Evolutionary conservation across 305 asterid genomes (phyloP).

Genomic region (Solanum aculeatissimum): DNA sequence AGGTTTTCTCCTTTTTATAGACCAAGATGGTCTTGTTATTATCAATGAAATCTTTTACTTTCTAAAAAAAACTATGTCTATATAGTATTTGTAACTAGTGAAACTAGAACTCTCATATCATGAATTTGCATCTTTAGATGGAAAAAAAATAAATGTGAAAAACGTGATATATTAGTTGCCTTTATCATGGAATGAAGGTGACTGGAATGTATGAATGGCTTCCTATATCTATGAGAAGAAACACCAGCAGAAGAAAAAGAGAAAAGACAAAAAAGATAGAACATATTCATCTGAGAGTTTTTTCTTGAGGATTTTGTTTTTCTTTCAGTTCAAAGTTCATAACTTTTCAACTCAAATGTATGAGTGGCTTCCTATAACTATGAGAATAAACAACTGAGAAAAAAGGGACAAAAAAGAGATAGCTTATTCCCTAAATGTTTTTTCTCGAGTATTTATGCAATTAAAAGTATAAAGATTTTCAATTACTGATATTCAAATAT

Average conservation of each 20-base stretch:
- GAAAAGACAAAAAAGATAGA: neutral
- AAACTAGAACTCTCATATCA: neutral
- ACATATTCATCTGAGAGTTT: neutral
- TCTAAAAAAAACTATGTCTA: neutral
- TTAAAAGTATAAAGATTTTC: neutral
- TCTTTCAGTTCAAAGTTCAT: too few relatives aligned
- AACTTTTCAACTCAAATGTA: too few relatives aligned
- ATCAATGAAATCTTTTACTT: neutral
- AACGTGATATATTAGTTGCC: neutral
- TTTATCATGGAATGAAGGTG: neutral
- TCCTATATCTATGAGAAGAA: neutral
- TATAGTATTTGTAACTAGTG: neutral
- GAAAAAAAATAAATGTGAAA: neutral
- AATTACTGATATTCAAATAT: neutral
- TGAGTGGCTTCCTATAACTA: too few relatives aligned
- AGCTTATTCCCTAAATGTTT: neutral
- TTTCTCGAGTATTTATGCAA: neutral
- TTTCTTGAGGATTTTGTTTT: neutral
- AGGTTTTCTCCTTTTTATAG: neutral
- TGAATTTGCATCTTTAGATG: neutral
- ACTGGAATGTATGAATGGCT: neutral
- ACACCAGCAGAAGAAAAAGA: neutral
- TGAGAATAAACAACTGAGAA: too few relatives aligned
- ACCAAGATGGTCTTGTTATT: neutral
- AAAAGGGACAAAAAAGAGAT: neutral